Evolutionary conservation across 371 early-diverging fungal species (phyloP).

Genomic region (Saksenaea oblongispora): DNA sequence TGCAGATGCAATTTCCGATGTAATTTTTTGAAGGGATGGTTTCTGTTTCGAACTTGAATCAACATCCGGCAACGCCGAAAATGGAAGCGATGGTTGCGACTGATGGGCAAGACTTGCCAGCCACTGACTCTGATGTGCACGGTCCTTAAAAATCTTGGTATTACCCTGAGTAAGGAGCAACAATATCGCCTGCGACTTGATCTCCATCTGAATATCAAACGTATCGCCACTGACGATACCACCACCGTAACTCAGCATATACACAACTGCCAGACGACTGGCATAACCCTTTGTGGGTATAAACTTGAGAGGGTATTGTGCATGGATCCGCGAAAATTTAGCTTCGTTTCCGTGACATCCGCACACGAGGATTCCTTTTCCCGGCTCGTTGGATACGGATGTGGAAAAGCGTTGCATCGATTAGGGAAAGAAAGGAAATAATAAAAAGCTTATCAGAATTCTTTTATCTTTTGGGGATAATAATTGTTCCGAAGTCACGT

Average conservation of each 20-base stretch:
- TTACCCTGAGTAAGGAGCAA: constrained; percentile 76
- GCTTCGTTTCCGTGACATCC: constrained; percentile 27
- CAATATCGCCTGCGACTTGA: constrained; percentile 52
- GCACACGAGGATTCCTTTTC: constrained; percentile 40
- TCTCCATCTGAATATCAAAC: constrained; percentile 50
- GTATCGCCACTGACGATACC: constrained; percentile 77
- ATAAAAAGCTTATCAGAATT: constrained; percentile 3
- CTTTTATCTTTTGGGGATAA: no score
- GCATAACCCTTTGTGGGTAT: constrained; percentile 44
- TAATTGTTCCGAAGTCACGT: no score
- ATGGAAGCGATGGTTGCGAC: constrained; percentile 14
- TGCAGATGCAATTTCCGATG: constrained; percentile 27
- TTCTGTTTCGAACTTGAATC: constrained; percentile 4
- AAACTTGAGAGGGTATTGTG: constrained; percentile 53
- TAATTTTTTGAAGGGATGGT: constrained; percentile 50
- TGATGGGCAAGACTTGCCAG: constrained; percentile 17
- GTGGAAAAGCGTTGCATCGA: constrained; percentile 15
- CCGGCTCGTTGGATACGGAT: constrained; percentile 31
- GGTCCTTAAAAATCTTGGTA: constrained; percentile 72
- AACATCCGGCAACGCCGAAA: neutral
- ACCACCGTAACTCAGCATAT: constrained; percentile 76
- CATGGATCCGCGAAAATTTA: constrained; percentile 44
- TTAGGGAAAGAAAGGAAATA: neutral
- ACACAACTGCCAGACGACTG: constrained; percentile 43
- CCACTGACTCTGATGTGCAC: constrained; percentile 26